Conservation (phyloP, 75 land plant genomes). For the Sequoiadendron giganteum region DNA sequence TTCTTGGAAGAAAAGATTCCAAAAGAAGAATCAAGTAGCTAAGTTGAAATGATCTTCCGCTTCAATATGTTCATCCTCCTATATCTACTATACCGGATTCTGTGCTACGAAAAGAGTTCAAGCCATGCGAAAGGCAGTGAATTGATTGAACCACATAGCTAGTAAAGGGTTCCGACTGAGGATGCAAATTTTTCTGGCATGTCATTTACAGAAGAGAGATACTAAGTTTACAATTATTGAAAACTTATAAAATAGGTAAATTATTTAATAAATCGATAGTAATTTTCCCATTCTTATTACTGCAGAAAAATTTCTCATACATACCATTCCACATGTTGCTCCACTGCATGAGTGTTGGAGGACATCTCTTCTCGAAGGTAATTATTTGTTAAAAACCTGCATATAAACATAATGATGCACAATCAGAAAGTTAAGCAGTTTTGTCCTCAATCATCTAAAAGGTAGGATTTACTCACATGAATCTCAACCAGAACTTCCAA, state of each 20-base stretch:
- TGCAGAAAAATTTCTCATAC: not conserved
- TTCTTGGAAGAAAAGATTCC: not conserved
- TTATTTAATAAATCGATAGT: not conserved
- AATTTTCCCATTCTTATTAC: not conserved
- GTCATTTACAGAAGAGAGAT: not conserved
- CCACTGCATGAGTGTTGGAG: constrained; percentile 88
- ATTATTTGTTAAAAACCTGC: constrained; percentile 83
- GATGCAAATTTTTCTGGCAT: constrained; percentile 4
- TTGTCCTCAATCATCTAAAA: not conserved
- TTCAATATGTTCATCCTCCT: not conserved
- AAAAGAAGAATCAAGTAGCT: not conserved
- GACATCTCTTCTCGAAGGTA: constrained; percentile 81
- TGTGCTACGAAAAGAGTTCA: not conserved
- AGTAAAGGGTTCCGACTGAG: not conserved
- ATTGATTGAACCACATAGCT: not conserved
- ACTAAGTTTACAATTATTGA: not conserved
- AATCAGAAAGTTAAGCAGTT: not conserved
- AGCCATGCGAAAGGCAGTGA: not conserved
- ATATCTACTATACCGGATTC: not conserved
- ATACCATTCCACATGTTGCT: constrained; percentile 92
- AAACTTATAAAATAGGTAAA: not conserved
- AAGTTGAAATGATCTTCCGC: not conserved
- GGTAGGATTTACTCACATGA: not conserved
- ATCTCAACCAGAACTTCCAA: not conserved
- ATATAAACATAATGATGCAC: constrained; percentile 10